Base-by-base conservation (phyloP, 1,284 basidiomycete genomes). In the Rhodotorula glutinis region DNA sequence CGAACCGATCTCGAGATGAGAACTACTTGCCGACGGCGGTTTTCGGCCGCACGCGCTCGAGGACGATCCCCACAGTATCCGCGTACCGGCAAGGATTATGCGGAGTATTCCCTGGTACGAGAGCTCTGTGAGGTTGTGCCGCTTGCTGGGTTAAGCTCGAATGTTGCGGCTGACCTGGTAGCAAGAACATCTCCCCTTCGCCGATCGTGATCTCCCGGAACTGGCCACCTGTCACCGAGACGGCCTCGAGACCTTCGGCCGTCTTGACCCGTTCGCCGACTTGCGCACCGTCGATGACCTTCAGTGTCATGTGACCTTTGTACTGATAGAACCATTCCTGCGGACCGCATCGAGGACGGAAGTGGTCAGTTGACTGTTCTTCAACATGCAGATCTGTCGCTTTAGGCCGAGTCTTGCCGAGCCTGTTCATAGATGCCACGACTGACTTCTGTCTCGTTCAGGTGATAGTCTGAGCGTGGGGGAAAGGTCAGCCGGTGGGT, bases 291-390 rank as follows among this genome's bases (percentile, higher is more conserved):
- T 76, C 75, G 33, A 76, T 64, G 23, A 76, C 63, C 47, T 75
- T 72, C 44, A 75, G 68, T 4, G 71, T 73, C 75, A 75, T 75
- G 40, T 66, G 63, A 17, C 75, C 75, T 55, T 92, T 91, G 82
- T 93, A 84, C 78, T 97, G 93, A 79, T 92, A 95, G 78, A 96
- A 96, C 92, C 92, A 96, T 80, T 96, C 93, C 87, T 59, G 58
- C 47, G n/a, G n/a, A 19, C 3, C 25, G 25, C 2, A 3, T 25
- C n/a, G 25, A 27, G 25, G 25, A 51, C 23, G n/a, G n/a, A n/a
- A n/a, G n/a, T n/a, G n/a, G 53, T 53, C 30, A 53, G 30, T 10
- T 9, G 7, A 38, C 33, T 38, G 33, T 38, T 38, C 33, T 38
- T 38, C 33, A 11, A 7, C 43, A 7, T 21, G 43, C 43, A 5